Evolutionary conservation across 2,329 filamentous ascomycete species (phyloP).

Genomic region (Aspergillus piperis): DNA sequence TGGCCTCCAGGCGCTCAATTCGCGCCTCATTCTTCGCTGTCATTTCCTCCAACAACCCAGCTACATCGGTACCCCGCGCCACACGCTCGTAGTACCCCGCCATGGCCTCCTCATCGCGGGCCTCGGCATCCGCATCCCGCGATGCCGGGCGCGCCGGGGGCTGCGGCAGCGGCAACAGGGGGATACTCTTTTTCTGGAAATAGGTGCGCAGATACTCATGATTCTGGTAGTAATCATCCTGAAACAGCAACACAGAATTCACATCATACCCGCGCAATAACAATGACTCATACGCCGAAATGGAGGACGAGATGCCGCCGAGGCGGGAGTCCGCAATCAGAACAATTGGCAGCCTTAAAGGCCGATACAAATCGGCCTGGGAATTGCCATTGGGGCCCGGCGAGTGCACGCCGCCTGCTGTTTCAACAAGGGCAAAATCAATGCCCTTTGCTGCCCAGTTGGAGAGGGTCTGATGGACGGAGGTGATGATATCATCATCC

Average conservation of each 20-base stretch:
- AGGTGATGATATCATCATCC: slow-evolving; percentile 52
- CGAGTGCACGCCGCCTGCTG: slow-evolving; percentile 79
- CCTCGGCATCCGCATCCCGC: slow-evolving; percentile 32
- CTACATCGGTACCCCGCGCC: slow-evolving; percentile 43
- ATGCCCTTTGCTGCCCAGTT: slow-evolving; percentile 37
- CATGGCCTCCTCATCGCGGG: slow-evolving; percentile 61
- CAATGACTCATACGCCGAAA: slow-evolving; percentile 78
- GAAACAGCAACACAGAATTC: slow-evolving; percentile 68
- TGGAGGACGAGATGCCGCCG: slow-evolving; percentile 77
- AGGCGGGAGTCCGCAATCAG: slow-evolving; percentile 74
- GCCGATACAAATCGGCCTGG: slow-evolving; percentile 76
- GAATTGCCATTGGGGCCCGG: slow-evolving; percentile 73
- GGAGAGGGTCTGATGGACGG: slow-evolving; percentile 49
- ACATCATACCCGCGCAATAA: slow-evolving; percentile 77
- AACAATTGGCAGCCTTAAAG: slow-evolving; percentile 70
- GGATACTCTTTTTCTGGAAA: slow-evolving; percentile 62
- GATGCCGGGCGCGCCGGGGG: slow-evolving; percentile 55
- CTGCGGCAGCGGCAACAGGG: slow-evolving; percentile 57
- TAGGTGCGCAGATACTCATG: slow-evolving; percentile 67
- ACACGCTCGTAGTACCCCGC: slow-evolving; percentile 61
- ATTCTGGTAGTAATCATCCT: slow-evolving; percentile 67
- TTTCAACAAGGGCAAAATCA: slow-evolving; percentile 73
- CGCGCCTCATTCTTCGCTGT: slow-evolving; percentile 57
- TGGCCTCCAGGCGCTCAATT: slow-evolving; percentile 60
- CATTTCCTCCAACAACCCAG: slow-evolving; percentile 54